phyloP scores from a whole-genome alignment of 2,329 filamentous ascomycete genomes.

The Ustulina deusta region DNA sequence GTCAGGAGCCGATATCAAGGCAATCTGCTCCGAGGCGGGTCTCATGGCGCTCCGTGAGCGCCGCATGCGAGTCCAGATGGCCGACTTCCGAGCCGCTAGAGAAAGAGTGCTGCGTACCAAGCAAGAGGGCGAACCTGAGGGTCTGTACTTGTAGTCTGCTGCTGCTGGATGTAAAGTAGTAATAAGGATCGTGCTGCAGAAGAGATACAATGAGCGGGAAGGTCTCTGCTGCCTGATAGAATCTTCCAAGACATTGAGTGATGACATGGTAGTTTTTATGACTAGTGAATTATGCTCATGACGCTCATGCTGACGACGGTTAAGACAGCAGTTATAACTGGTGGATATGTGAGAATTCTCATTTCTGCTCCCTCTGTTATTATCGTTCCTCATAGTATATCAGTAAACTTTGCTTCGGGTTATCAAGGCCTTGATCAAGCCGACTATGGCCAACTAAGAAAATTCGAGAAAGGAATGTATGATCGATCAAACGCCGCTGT shows the following conservation, averaged over 20 bases:
- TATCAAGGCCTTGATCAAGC: no score
- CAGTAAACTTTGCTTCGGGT: no score
- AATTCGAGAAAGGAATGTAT: no score
- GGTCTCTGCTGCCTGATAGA: not conserved
- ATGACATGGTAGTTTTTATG: not conserved
- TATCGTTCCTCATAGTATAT: no score
- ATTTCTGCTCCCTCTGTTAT: no score
- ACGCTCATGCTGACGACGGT: no score
- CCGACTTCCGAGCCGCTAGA: constrained; percentile 91
- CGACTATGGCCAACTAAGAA: no score
- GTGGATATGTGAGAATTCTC: no score
- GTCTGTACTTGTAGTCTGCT: constrained; percentile 87
- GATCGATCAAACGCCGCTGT: no score
- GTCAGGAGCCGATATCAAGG: constrained; percentile 97
- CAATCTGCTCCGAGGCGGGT: constrained; percentile 97
- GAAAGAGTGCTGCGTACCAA: constrained; percentile 98
- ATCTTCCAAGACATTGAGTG: not conserved
- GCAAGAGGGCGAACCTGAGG: constrained; percentile 97
- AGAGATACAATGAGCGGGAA: not conserved
- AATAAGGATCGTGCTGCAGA: not conserved
- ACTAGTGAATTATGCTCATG: no score
- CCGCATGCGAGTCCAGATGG: constrained; percentile 99
- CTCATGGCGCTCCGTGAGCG: constrained; percentile 93
- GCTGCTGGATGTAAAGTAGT: constrained; percentile 26
- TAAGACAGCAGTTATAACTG: no score